Base-by-base conservation (phyloP, 2,329 filamentous ascomycete genomes). In the Ceratocystis lukuohia region DNA sequence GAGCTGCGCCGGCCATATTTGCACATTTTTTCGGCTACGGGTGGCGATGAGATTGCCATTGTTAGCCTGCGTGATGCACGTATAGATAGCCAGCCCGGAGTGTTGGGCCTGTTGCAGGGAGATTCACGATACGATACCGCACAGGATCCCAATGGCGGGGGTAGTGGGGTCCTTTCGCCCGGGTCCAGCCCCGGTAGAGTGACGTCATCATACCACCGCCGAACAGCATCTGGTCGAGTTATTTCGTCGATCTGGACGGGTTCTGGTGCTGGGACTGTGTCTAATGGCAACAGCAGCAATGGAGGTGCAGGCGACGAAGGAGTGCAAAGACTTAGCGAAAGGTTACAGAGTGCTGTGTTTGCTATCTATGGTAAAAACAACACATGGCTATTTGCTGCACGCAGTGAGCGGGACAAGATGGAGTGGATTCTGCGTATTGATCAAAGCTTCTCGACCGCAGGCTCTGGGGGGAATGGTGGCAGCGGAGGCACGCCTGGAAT, bases 341-440 rank as follows among this genome's bases (percentile, higher is more conserved):
- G 84, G 75, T 77, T 82, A 75, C 82, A 84, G 71, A 82, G 85
- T 3, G 88, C 88, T 70, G 89, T 97, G 50, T 99, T 96, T 80
- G 94, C 94, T 12, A 84, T 99, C 63, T 99, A 97, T 73, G 93
- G 90, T 53, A 89, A 88, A 68, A 88, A 94, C 74, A 96, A 96
- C 75, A 96, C 92, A 41, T 99, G 92, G 83, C 80, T 99, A 50
- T 97, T 99, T 75, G 90, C 91, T 15, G 89, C 91, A 28, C 82
- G 91, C 67, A 93, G 86, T 71, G 93, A 96, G 77, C 83, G 87
- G 62, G 92, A 96, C 75, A 96, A 96, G 80, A 87, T 92, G 71
- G 94, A 97, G 74, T 99, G 94, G 94, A 96, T 99, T 71, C 83
- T 95, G 75, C 88, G 88, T 72, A 91, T 99, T 71, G 94, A 99